A percentile compares a stretch with the other conserved stretches of the same genome.
Conservation (phyloP, 352 stramenopile species). For the Phytophthora multivora region DNA sequence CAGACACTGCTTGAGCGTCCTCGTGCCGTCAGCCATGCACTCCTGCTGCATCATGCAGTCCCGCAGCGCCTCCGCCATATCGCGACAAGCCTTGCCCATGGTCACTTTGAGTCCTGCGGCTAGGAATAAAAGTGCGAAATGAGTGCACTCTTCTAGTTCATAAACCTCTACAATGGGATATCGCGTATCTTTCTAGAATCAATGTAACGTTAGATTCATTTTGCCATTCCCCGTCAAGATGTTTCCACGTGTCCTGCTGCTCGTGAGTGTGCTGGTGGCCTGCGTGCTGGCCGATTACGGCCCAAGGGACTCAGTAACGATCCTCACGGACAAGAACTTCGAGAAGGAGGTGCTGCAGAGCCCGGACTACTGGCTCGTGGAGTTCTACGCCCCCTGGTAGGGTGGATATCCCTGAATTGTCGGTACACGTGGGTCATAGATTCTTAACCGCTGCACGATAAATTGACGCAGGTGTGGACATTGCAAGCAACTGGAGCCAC, state of each 20-base stretch:
- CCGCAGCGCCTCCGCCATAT: slow-evolving; percentile 81
- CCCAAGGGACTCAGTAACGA: slow-evolving; percentile 60
- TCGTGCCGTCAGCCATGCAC: slow-evolving; percentile 79
- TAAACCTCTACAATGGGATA: neutral
- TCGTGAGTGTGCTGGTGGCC: slow-evolving; percentile 16
- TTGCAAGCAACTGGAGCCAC: slow-evolving; percentile 90
- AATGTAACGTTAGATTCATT: neutral
- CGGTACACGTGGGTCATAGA: neutral
- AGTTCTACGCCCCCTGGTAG: slow-evolving; percentile 93
- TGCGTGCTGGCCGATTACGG: slow-evolving; percentile 45
- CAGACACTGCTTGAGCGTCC: slow-evolving; percentile 80
- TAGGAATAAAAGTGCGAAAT: too few relatives aligned
- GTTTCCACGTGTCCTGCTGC: slow-evolving; percentile 37
- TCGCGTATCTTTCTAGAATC: slow-evolving; percentile 13
- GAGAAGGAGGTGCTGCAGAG: slow-evolving; percentile 83
- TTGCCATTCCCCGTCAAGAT: slow-evolving; percentile 10
- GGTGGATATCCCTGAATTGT: slow-evolving; percentile 9
- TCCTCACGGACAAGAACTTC: slow-evolving; percentile 86
- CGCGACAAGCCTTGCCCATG: slow-evolving; percentile 86
- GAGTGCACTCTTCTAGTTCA: neutral
- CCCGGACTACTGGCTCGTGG: slow-evolving; percentile 89
- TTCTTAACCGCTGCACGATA: neutral
- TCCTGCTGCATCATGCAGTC: slow-evolving; percentile 82
- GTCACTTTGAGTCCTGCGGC: neutral
- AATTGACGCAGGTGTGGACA: slow-evolving; percentile 77